Percentiles rank a stretch among this genome's conserved stretches.
These are phyloP conservation scores for Malus asiatica DNA, from an alignment of 306 rosid species.

Conservation along the genomic window DNA sequence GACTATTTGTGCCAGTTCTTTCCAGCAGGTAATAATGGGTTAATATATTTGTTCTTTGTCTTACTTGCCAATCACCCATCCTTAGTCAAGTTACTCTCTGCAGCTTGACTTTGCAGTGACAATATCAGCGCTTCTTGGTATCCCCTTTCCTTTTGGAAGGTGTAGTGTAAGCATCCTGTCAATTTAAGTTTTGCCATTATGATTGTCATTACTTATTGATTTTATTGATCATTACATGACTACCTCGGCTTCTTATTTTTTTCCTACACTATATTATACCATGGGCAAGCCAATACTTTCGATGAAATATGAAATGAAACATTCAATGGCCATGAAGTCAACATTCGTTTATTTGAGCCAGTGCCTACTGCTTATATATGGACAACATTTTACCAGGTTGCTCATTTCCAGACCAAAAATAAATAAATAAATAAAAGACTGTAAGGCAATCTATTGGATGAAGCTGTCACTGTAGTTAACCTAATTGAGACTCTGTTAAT, in stretches of 20 bases:
- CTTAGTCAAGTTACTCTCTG: constrained; percentile 30
- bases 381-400: not conserved
- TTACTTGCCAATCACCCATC: constrained; percentile 14
- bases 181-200: constrained; percentile 12
- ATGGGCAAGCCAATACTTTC: not conserved
- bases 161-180: constrained; percentile 73
- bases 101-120: constrained; percentile 99
- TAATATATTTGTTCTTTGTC: not conserved
- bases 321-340: not conserved
- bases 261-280: not conserved
- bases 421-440: too few relatives aligned
- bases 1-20: constrained; percentile 54
- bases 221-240: constrained; percentile 12
- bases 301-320: not conserved
- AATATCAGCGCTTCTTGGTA: constrained; percentile 77
- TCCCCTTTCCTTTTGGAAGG: constrained; percentile 99
- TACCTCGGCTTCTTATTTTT: not conserved
- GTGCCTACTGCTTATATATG: not conserved
- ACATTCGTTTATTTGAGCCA: not conserved
- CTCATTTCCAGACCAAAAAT: not conserved
- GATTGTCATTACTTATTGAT: constrained; percentile 1
- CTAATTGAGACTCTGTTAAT: not conserved
- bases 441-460: not conserved
- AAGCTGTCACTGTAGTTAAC: not conserved
- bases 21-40: constrained; percentile 75